A percentile compares a stretch with the other conserved stretches of the same genome.
Evolutionary conservation across 192 early-diverging fungal species (phyloP).

Genomic region (Coemansia sp.): DNA sequence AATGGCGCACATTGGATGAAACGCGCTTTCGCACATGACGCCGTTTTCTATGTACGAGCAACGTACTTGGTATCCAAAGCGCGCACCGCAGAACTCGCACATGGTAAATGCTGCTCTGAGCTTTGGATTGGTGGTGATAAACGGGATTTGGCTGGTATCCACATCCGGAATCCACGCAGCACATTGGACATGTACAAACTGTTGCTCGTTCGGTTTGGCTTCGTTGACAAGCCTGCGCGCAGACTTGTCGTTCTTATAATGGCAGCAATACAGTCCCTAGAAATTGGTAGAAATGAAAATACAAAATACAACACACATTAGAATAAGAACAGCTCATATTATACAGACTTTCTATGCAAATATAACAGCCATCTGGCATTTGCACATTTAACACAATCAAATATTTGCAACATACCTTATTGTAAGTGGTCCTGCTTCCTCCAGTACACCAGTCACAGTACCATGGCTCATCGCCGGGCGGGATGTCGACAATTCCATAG

Average conservation of each 20-base stretch:
- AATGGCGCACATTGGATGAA: slow-evolving; percentile 52
- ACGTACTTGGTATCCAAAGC: slow-evolving; percentile 39
- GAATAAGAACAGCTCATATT: neutral
- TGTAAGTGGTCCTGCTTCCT: slow-evolving; percentile 16
- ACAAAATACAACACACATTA: neutral
- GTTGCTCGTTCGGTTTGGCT: slow-evolving; percentile 20
- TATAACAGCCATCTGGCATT: neutral
- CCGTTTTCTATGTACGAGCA: slow-evolving; percentile 25
- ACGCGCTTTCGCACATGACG: slow-evolving; percentile 20
- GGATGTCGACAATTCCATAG: slow-evolving; percentile 41
- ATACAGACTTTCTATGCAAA: neutral
- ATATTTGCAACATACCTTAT: slow-evolving; percentile 29
- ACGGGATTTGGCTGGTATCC: slow-evolving; percentile 41
- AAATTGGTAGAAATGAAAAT: neutral
- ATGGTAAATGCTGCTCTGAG: slow-evolving; percentile 11
- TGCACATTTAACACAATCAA: neutral
- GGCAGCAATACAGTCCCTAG: slow-evolving; percentile 51
- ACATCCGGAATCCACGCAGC: slow-evolving; percentile 42
- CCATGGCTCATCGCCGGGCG: slow-evolving; percentile 53
- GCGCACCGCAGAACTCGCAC: slow-evolving; percentile 34
- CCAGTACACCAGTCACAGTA: slow-evolving; percentile 44
- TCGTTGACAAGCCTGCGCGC: slow-evolving; percentile 27
- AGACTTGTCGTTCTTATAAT: slow-evolving; percentile 46
- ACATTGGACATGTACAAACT: slow-evolving; percentile 50
- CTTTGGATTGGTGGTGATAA: slow-evolving; percentile 32